A percentile compares a stretch with the other conserved stretches of the same genome.
These are phyloP conservation scores for Ascochyta fabae DNA, from an alignment of 2,329 filamentous ascomycete species.

Conservation along the genomic window DNA sequence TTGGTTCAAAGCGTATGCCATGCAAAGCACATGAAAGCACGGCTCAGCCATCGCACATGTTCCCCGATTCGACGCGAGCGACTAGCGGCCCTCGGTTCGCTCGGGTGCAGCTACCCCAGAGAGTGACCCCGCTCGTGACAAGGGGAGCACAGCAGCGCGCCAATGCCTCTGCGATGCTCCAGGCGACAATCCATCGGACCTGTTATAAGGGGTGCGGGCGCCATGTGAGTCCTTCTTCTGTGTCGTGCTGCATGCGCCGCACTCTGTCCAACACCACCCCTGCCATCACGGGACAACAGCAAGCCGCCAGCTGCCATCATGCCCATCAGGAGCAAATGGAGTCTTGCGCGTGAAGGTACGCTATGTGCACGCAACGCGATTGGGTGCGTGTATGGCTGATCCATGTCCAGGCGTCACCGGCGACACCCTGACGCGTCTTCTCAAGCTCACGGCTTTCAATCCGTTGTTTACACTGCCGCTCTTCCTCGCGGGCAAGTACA, in stretches of 20 bases:
- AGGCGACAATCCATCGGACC: not conserved
- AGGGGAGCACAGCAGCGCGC: constrained; percentile 1
- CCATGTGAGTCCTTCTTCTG: not conserved
- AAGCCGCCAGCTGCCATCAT: constrained; percentile 25
- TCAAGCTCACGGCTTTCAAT: constrained; percentile 69
- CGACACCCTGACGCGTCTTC: constrained; percentile 64
- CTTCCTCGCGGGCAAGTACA: constrained; percentile 68
- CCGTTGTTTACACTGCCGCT: constrained; percentile 69
- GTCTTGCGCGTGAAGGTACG: constrained; percentile 49
- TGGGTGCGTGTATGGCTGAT: not conserved
- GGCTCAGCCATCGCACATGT: not conserved
- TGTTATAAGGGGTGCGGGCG: not conserved
- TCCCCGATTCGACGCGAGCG: not conserved
- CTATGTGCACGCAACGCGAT: not conserved
- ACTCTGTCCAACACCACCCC: not conserved
- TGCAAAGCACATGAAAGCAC: constrained; percentile 1
- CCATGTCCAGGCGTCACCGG: constrained; percentile 45
- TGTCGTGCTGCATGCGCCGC: not conserved
- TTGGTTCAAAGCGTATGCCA: not conserved
- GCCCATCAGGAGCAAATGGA: constrained; percentile 49
- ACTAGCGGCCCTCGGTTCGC: constrained; percentile 7
- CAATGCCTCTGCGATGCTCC: not conserved
- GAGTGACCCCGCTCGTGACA: not conserved
- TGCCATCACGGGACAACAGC: not conserved
- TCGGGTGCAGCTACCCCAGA: not conserved